Evolutionary conservation across 257 asterid species (phyloP).

Genomic region (Fraxinus cuspidata): DNA sequence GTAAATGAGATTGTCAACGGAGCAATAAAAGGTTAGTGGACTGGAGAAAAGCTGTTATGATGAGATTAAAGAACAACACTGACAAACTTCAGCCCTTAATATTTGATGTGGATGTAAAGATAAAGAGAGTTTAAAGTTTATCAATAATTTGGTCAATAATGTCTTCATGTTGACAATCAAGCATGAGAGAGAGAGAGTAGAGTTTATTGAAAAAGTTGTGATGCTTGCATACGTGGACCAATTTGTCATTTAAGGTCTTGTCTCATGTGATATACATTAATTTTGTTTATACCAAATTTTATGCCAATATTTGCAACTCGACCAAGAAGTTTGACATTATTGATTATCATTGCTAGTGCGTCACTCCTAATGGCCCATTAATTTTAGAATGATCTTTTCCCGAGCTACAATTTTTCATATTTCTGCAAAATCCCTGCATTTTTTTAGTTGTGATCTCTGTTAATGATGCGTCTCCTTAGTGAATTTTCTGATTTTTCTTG

Average conservation of each 20-base stretch:
- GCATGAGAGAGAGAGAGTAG: constrained; percentile 11
- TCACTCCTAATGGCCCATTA: constrained; percentile 13
- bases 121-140: constrained; percentile 37
- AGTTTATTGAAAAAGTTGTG: constrained; percentile 32
- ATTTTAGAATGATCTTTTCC: constrained; percentile 10
- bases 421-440: constrained; percentile 1
- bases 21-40: constrained; percentile 27
- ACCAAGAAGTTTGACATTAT: constrained; percentile 16
- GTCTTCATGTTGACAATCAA: constrained; percentile 31
- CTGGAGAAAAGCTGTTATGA: constrained; percentile 29
- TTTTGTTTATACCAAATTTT: neutral
- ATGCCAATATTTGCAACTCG: constrained; percentile 19
- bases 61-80: constrained; percentile 26
- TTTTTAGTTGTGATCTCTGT: neutral
- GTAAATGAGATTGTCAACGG: constrained; percentile 10
- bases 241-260: neutral
- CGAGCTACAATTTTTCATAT: constrained; percentile 10
- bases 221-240: constrained; percentile 24
- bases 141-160: constrained; percentile 39
- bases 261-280: neutral
- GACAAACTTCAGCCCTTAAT: constrained; percentile 26
- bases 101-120: constrained; percentile 34
- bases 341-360: neutral
- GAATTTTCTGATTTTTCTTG: neutral
- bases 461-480: neutral